A percentile compares a stretch with the other conserved stretches of the same genome.
phyloP scores from a whole-genome alignment of 257 asterid genomes.

The Echites panduratus region DNA sequence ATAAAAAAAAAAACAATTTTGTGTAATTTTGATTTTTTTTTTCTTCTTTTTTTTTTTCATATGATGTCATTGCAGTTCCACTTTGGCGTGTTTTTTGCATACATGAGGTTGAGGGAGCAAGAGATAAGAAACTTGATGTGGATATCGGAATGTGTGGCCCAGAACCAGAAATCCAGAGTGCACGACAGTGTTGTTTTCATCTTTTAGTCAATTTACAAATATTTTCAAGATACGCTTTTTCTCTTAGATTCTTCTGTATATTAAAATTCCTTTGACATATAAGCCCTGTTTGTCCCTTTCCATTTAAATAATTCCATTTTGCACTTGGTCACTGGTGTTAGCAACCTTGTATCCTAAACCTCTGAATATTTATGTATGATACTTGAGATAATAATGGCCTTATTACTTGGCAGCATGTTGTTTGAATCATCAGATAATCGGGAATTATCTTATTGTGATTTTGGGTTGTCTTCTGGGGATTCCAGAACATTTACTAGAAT shows the following conservation, averaged over 20 bases:
- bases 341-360: not conserved
- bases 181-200: constrained; percentile 91
- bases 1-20: not conserved
- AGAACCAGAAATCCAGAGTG: constrained; percentile 89
- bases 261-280: not conserved
- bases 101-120: constrained; percentile 90
- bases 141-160: constrained; percentile 97
- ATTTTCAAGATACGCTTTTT: not conserved
- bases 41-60: not conserved
- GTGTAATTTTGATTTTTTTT: not conserved
- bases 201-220: constrained; percentile 33
- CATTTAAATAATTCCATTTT: constrained; percentile 1
- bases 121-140: constrained; percentile 97
- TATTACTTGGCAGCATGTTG: not conserved
- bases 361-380: not conserved
- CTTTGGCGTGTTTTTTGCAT: constrained; percentile 79
- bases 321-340: constrained; percentile 1
- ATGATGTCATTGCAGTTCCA: constrained; percentile 56
- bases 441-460: too few relatives aligned
- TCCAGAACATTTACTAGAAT: too few relatives aligned
- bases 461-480: too few relatives aligned
- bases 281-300: constrained; percentile 4
- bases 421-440: too few relatives aligned
- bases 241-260: not conserved
- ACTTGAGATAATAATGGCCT: not conserved